A percentile compares a stretch with the other conserved stretches of the same genome.
Conservation (phyloP, 371 early-diverging fungal genomes). For the Coelomomyces lativittatus region DNA sequence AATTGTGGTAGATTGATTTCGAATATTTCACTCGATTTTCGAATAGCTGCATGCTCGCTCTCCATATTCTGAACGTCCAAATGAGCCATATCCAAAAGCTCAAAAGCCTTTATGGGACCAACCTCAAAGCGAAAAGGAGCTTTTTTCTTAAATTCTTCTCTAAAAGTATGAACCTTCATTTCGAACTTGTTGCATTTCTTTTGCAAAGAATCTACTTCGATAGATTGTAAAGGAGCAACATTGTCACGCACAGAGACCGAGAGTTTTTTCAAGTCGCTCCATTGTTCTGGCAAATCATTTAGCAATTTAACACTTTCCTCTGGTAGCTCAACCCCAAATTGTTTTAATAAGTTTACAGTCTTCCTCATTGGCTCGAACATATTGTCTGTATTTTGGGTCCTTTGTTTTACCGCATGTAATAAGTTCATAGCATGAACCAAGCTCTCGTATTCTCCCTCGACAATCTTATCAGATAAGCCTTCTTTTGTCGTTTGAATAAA, state of each 20-base stretch:
- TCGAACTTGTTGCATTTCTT: slow-evolving; percentile 45
- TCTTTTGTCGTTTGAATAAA: slow-evolving; percentile 27
- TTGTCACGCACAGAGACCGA: slow-evolving; percentile 31
- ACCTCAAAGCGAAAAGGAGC: slow-evolving; percentile 41
- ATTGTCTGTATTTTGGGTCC: slow-evolving; percentile 22
- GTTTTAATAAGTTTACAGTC: slow-evolving; percentile 33
- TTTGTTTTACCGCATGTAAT: slow-evolving; percentile 33
- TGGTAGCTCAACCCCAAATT: slow-evolving; percentile 40
- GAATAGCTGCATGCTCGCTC: slow-evolving; percentile 21
- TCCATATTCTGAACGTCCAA: slow-evolving; percentile 32
- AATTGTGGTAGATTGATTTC: slow-evolving; percentile 34
- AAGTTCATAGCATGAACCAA: slow-evolving; percentile 35
- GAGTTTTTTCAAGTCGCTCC: slow-evolving; percentile 42
- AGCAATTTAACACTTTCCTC: slow-evolving; percentile 38
- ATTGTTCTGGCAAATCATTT: slow-evolving; percentile 40
- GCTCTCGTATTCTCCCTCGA: slow-evolving; percentile 37
- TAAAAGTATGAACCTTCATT: slow-evolving; percentile 28
- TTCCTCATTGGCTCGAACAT: slow-evolving; percentile 43
- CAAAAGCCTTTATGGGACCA: slow-evolving; percentile 21
- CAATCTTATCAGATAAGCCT: slow-evolving; percentile 27
- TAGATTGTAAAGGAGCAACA: slow-evolving; percentile 43
- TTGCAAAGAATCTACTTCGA: slow-evolving; percentile 39
- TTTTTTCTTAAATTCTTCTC: slow-evolving; percentile 40
- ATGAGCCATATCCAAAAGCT: slow-evolving; percentile 21
- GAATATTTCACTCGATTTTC: slow-evolving; percentile 35